A percentile compares a stretch with the other conserved stretches of the same genome.
phyloP scores from a whole-genome alignment of 371 early-diverging fungal species.

The Thermomucor indicae-seudaticae region DNA sequence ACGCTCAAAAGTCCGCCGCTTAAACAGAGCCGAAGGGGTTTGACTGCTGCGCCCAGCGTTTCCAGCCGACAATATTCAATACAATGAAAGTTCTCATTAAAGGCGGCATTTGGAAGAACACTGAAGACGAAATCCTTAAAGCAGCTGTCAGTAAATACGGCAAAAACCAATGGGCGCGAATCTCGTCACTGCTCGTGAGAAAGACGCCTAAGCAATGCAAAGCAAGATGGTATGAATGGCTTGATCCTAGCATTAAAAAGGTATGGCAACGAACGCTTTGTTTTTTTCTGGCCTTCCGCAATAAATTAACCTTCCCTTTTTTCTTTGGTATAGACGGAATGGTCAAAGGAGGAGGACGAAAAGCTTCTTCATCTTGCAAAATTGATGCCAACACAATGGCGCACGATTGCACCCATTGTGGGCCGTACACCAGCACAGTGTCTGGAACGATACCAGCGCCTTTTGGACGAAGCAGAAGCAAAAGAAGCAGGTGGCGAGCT shows the following conservation, averaged over 20 bases:
- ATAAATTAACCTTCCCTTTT: too few species aligned
- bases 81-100: conserved; percentile 32
- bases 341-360: conserved; percentile 98
- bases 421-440: conserved; percentile 98
- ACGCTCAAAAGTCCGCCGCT: too few species aligned
- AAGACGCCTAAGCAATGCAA: conserved; percentile 98
- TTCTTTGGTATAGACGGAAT: conserved; percentile 73
- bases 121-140: conserved; percentile 98
- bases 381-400: conserved; percentile 99
- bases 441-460: conserved; percentile 91
- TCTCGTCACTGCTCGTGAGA: conserved; percentile 91
- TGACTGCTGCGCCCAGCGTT: too few species aligned
- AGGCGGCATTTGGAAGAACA: conserved; percentile 88
- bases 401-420: conserved; percentile 97
- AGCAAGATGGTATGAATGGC: conserved; percentile 98
- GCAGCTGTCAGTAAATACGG: conserved; percentile 98
- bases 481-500: conserved; percentile 58
- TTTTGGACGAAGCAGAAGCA: conserved; percentile 94
- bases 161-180: conserved; percentile 98
- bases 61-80: too few species aligned
- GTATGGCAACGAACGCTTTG: conserved; percentile 22
- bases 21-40: too few species aligned
- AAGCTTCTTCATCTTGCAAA: conserved; percentile 95
- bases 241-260: conserved; percentile 97
- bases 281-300: not conserved